phyloP scores from a whole-genome alignment of 441 rosid species.

The Pelargonium fulgidum region DNA sequence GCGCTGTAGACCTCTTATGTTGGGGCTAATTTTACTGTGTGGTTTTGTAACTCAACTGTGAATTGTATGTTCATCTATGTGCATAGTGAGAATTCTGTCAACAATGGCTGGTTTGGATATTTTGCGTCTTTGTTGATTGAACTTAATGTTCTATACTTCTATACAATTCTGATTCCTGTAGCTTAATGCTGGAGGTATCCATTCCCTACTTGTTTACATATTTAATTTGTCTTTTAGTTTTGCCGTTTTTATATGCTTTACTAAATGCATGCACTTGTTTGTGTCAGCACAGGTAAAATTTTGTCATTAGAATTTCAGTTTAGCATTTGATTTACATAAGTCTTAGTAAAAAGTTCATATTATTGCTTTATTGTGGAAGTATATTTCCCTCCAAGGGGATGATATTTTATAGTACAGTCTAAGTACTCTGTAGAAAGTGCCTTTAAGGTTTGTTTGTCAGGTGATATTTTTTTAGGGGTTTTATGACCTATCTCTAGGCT shows the following conservation, averaged over 20 bases:
- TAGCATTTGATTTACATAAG: constrained; percentile 1
- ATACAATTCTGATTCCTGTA: neutral
- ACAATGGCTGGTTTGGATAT: neutral
- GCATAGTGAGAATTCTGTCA: neutral
- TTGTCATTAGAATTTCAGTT: neutral
- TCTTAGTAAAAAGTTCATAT: neutral
- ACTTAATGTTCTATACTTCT: neutral
- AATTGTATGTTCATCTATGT: neutral
- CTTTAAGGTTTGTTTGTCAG: constrained; percentile 3
- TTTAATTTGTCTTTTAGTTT: constrained; percentile 1
- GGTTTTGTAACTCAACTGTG: neutral
- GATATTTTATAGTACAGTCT: neutral
- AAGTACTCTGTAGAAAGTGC: neutral
- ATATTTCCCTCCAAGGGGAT: neutral
- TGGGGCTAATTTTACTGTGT: neutral
- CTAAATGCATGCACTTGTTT: neutral
- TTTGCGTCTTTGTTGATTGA: neutral
- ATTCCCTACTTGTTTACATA: neutral
- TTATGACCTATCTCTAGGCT: too few relatives aligned
- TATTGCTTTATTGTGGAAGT: neutral
- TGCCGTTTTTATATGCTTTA: neutral
- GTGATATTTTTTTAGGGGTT: neutral
- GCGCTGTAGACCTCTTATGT: neutral
- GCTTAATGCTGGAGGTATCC: neutral
- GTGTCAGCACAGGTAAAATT: neutral